A percentile compares a stretch with the other conserved stretches of the same genome.
Conservation (phyloP, 1,284 basidiomycete species). For the Leccinum solheimii region DNA sequence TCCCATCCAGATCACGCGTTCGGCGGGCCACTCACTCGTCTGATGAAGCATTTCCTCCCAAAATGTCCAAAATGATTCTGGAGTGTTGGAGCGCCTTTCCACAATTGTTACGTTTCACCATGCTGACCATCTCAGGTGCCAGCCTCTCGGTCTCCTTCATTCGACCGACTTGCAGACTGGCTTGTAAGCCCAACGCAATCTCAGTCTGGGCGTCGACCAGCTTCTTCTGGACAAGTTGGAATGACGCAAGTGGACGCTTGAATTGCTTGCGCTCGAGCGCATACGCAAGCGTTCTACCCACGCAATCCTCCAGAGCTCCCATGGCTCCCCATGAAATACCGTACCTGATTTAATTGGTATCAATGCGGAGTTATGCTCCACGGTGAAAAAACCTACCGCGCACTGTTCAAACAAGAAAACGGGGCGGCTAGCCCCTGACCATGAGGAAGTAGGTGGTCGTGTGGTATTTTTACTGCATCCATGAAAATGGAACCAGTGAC, state of each 20-base stretch:
- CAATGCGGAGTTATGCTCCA: background rate
- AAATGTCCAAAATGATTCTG: conserved; percentile 79
- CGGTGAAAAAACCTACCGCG: conserved; percentile 48
- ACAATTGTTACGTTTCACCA: conserved; percentile 96
- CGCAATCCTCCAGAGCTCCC: conserved; percentile 93
- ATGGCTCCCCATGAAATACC: conserved; percentile 95
- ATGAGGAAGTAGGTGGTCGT: conserved; percentile 75
- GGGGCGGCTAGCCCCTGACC: conserved; percentile 78
- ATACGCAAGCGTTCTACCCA: conserved; percentile 78
- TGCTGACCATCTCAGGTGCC: conserved; percentile 91
- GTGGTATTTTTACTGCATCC: conserved; percentile 75
- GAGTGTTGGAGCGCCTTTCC: conserved; percentile 87
- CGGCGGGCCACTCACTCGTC: conserved; percentile 53
- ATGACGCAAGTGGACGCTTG: conserved; percentile 85
- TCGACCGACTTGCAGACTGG: conserved; percentile 82
- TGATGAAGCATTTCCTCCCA: conserved; percentile 88
- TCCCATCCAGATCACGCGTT: background rate
- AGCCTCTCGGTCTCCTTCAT: conserved; percentile 82
- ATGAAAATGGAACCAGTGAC: conserved; percentile 94
- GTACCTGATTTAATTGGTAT: conserved; percentile 44
- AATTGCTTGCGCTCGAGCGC: conserved; percentile 92
- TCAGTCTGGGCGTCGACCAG: conserved; percentile 91
- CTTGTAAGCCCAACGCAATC: conserved; percentile 79
- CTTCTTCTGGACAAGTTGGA: conserved; percentile 97
- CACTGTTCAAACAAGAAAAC: conserved; percentile 91